Base-by-base conservation (phyloP, 2,329 filamentous ascomycete species). In the Exophiala phaeomuriformis region DNA sequence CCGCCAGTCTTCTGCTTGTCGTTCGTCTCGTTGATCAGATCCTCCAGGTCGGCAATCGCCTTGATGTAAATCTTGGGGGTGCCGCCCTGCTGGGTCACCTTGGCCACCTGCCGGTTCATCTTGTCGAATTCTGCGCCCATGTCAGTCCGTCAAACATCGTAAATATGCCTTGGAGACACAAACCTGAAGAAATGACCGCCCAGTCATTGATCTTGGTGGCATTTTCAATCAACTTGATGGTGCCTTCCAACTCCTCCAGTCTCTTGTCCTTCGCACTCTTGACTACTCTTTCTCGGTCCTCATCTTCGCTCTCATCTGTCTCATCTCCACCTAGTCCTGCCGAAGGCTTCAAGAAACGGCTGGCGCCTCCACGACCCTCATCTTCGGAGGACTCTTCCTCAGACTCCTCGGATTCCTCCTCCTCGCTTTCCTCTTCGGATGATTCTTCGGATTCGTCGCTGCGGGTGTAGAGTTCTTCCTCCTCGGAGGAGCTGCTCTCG, bases 241-340 rank as follows among this genome's bases (percentile, higher is more conserved):
- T 95, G 56, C 82, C 81, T 71, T 98, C 91, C 57, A 98, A 79
- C 73, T 97, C 94, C 68, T 96, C 91, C 63, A 89, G 79, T 59
- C 93, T 83, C 81, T 98, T 98, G 77, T 97, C 90, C 75, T 97
- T 97, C 67, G 91, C 90, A 72, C 90, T 96, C 81, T 95, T 96
- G 67, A 97, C 87, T 65, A 93, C 83, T 66, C 85, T 88, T 61
- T 85, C 83, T 62, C 83, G 82, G 61, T 96, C 91, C 61, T 93
- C 88, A 61, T 93, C 90, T 68, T 90, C 90, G 65, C 79, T 83
- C 53, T 90, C 84, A 61, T 90, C 87, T 65, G 85, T 88, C 47
- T 93, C 89, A 55, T 82, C 84, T 8, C 74, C 80, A 63, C 81
- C 84, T 8, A 40, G 52, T 42, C 59, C 59, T 49, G 19, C 19